These are phyloP conservation scores for Penicillium paneum DNA, from an alignment of 2,329 filamentous ascomycete genomes.

Conservation along the genomic window DNA sequence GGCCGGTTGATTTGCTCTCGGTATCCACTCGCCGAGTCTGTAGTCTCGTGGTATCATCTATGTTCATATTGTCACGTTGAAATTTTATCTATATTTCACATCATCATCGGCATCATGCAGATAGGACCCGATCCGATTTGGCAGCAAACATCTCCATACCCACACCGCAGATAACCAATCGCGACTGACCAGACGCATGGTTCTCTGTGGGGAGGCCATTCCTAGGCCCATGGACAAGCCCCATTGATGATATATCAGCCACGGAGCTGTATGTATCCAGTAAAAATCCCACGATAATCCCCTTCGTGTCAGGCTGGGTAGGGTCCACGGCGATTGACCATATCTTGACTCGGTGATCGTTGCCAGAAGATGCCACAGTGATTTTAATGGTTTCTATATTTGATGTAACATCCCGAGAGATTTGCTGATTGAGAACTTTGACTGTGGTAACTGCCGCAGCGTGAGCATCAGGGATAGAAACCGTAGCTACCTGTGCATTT, in stretches of 20 bases:
- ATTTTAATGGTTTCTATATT: conserved; percentile 14
- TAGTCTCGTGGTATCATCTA: conserved; percentile 1
- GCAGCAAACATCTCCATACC: conserved; percentile 48
- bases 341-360: conserved; percentile 47
- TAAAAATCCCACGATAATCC: conserved; percentile 25
- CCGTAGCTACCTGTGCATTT: conserved; percentile 26
- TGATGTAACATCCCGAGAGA: neutral
- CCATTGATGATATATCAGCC: conserved; percentile 55
- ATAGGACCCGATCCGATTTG: conserved; percentile 1
- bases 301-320: conserved; percentile 15
- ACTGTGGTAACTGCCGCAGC: conserved; percentile 45
- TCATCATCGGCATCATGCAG: conserved; percentile 14
- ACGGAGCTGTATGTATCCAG: conserved; percentile 47
- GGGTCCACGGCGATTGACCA: conserved; percentile 39
- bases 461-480: conserved; percentile 44
- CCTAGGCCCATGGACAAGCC: conserved; percentile 29
- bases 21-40: neutral
- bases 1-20: neutral
- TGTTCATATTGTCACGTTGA: neutral
- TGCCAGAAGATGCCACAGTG: conserved; percentile 41
- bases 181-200: conserved; percentile 1
- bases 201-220: conserved; percentile 2
- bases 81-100: conserved; percentile 12
- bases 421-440: conserved; percentile 27
- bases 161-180: conserved; percentile 48